Conservation (phyloP, 148 eudicot species). For the Fagopyrum tataricum region DNA sequence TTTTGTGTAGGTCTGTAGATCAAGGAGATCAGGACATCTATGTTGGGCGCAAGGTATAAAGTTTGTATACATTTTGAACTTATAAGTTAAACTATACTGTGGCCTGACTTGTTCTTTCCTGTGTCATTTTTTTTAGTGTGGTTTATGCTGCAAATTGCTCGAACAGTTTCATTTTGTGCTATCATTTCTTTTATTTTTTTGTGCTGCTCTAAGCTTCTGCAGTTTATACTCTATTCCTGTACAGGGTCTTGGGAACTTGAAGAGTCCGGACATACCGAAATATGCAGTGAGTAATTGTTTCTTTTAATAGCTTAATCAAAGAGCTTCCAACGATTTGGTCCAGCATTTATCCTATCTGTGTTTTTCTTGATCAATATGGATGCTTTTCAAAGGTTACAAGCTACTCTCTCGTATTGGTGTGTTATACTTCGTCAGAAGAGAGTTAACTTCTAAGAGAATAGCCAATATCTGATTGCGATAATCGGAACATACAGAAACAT, state of each 20-base stretch:
- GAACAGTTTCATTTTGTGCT: not conserved
- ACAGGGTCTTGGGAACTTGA: constrained; percentile 49
- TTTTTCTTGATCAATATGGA: constrained; percentile 1
- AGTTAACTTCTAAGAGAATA: not conserved
- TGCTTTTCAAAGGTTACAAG: not conserved
- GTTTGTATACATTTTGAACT: not conserved
- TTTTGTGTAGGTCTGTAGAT: constrained; percentile 41
- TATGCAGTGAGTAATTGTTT: constrained; percentile 43
- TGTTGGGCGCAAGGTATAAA: constrained; percentile 29
- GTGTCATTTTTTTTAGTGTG: not conserved
- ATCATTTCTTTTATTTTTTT: not conserved
- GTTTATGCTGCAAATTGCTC: not conserved
- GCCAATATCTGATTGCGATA: not conserved
- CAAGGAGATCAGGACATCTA: constrained; percentile 25
- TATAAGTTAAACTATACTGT: not conserved
- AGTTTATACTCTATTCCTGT: constrained; percentile 7
- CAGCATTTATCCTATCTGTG: not conserved
- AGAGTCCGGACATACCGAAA: constrained; percentile 50
- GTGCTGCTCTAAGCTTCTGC: not conserved
- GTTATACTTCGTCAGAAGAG: not conserved
- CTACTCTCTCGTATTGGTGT: not conserved
- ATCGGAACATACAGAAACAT: not conserved
- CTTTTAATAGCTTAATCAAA: not conserved
- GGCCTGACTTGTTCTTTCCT: not conserved
- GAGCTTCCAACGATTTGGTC: not conserved